Base-by-base conservation (phyloP, 2,329 filamentous ascomycete species). In the Xylaria arbuscula region DNA sequence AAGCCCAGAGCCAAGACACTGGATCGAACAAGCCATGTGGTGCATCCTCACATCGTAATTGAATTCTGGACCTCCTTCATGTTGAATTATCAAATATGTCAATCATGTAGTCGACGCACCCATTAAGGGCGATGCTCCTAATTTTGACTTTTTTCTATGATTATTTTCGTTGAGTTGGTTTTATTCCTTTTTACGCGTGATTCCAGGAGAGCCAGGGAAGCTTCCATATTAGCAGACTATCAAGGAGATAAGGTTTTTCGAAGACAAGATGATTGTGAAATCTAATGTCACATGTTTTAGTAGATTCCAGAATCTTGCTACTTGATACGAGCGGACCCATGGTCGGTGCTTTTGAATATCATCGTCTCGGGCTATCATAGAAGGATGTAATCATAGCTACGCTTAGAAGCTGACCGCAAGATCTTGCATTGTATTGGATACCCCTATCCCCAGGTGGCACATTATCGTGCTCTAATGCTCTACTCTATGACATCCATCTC, bases 81-180 rank as follows among this genome's bases (percentile, higher is more conserved):
- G 24, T 15, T 22, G 24, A 11, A 8, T 28, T 6, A 2, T 28
- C 48, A 28, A 32, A 32, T 32, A 13, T 4, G 15, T 32, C 24
- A 42, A 42, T 56, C 54, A 56, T 56, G 54, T 17, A 34, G 36
- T 42, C 19, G 54, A 42, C 28, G 54, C 19, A 42, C 17, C 32
- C 36, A 13, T 19, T 17, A 15, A 7, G 5, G n/a, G n/a, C 36
- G 51, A 19, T 36, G 11, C 36, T n/a, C 19, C 4, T 6, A 8
- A 22, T 22, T 9, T 48, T 8, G 3, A 48, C 45, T 47, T 47
- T n/a, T n/a, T 47, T 19, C 42, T 19, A 47, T 6, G 24, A 34
- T n/a, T n/a, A 53, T 17, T 28, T 8, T 32, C 9, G 17, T 5
- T 28, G 28, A 28, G 28, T 28, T 5, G 28, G n/a, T n/a, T n/a